phyloP scores from a whole-genome alignment of 805 yeast species.

The Lachancea dasiensis region DNA sequence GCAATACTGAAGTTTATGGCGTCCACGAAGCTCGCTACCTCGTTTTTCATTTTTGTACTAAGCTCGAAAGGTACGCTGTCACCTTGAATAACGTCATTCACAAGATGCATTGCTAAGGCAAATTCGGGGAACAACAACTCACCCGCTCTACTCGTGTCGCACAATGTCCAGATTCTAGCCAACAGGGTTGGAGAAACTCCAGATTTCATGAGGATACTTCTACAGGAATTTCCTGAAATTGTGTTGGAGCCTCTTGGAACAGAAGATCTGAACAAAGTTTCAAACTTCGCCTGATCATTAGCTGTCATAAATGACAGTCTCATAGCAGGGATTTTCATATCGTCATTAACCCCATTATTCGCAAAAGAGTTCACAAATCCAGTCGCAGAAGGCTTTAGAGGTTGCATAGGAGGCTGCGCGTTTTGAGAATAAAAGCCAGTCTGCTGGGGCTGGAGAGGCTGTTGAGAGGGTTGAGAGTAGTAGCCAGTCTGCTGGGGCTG shows the following conservation, averaged over 20 bases:
- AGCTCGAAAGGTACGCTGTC: conserved; percentile 67
- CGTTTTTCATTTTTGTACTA: conserved; percentile 70
- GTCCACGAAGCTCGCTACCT: conserved; percentile 84
- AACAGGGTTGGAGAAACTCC: conserved; percentile 67
- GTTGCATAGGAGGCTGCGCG: conserved; percentile 28
- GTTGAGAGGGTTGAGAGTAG: conserved; percentile 11
- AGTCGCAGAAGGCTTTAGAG: conserved; percentile 40
- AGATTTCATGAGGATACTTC: conserved; percentile 73
- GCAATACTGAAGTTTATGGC: conserved; percentile 77
- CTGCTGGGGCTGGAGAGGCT: conserved; percentile 25
- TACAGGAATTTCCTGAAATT: conserved; percentile 66
- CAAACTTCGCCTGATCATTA: conserved; percentile 81
- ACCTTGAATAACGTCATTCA: conserved; percentile 71
- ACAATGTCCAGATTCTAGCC: conserved; percentile 83
- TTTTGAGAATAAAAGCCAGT: conserved; percentile 22
- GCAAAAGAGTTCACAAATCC: conserved; percentile 42
- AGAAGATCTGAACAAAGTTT: conserved; percentile 72
- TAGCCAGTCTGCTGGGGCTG: conserved; percentile 34
- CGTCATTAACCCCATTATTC: conserved; percentile 45
- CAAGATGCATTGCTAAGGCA: conserved; percentile 83
- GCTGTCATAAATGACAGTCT: conserved; percentile 81
- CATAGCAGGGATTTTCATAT: conserved; percentile 62
- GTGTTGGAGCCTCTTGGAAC: conserved; percentile 49
- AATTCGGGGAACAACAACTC: conserved; percentile 87
- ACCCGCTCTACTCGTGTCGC: conserved; percentile 88